Base-by-base conservation (phyloP, 2,329 filamentous ascomycete genomes). In the Alternaria ethzedia region DNA sequence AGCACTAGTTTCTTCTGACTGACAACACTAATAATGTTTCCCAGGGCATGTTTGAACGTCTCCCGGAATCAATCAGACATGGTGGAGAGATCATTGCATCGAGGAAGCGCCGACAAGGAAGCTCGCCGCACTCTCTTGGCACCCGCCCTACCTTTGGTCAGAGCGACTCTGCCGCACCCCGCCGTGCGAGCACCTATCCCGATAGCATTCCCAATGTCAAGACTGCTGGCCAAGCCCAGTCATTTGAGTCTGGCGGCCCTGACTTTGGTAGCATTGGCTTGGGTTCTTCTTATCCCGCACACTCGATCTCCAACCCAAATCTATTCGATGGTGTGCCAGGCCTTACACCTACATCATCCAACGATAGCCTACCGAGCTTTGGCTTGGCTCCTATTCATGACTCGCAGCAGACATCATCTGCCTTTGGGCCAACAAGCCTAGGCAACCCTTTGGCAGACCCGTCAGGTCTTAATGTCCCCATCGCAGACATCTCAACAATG, bases 1-100 rank as follows among this genome's bases (percentile, higher is more conserved):
- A 36, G 41, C 15, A 11, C 21, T 10, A 30, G 46, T 20, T 20
- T 15, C 30, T 6, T 9, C 20, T 11, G 41, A 47, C 25, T 49
- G 8, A 17, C 28, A 30, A 60, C 25, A 52, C 68, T 74, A 52
- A 74, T 50, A 20, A 43, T 5, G 21, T 28, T 3, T 15, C 21
- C 12, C 71, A 96, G 92, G 85, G 86, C 52, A 85, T 97, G 8
- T 97, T 98, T 77, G 92, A 96, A 64, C 89, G 94, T 74, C 81
- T 98, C 1, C 93, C 94, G 1, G 90, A 91, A 54, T 86, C 86
- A 60, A 83, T 96, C 32, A 90, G 89, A 56, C 74, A 73, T 54
- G 70, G 76, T 41, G 65, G 71, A 61, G 71, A 76, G n/a, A 54
- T 70, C 13, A 65, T 68, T 13, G 71, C 73, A 20, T 78, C 65